Conservation (phyloP, 768 basidiomycete species). For the Mrakia hoshinonis region DNA sequence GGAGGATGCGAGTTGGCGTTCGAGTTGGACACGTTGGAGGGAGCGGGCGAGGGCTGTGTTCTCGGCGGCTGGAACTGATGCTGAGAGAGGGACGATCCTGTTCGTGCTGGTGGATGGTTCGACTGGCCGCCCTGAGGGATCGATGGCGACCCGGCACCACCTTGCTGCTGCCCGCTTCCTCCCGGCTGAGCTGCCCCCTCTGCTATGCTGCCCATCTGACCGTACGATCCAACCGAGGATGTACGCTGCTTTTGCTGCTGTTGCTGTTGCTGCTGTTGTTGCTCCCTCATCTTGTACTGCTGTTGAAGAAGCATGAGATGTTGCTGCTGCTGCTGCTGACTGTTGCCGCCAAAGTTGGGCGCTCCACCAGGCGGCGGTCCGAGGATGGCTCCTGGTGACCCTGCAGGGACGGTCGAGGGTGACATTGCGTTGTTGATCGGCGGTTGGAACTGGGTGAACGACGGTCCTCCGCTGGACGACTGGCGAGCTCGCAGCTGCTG, state of each 20-base stretch:
- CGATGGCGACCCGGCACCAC: background rate
- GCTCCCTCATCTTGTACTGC: conserved; percentile 7
- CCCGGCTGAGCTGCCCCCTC: background rate
- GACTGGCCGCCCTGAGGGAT: background rate
- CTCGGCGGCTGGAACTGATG: background rate
- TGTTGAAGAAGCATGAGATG: conserved; percentile 12
- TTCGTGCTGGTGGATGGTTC: background rate
- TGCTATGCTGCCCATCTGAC: background rate
- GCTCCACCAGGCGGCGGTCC: background rate
- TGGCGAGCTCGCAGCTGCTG: conserved; percentile 14
- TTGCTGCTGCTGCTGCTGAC: conserved; percentile 7
- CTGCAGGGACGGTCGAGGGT: background rate
- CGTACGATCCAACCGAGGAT: background rate
- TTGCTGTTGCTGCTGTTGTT: conserved; percentile 22
- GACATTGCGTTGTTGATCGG: background rate
- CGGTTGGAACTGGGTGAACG: background rate
- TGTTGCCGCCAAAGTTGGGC: background rate
- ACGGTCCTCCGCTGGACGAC: background rate
- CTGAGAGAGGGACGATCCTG: background rate
- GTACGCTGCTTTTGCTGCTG: conserved; percentile 11
- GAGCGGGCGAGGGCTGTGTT: background rate
- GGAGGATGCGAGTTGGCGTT: background rate
- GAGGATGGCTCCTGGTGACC: background rate
- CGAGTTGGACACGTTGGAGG: conserved; percentile 1
- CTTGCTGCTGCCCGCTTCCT: background rate